Base-by-base conservation (phyloP, 2,329 filamentous ascomycete genomes). In the Zalaria sp. region DNA sequence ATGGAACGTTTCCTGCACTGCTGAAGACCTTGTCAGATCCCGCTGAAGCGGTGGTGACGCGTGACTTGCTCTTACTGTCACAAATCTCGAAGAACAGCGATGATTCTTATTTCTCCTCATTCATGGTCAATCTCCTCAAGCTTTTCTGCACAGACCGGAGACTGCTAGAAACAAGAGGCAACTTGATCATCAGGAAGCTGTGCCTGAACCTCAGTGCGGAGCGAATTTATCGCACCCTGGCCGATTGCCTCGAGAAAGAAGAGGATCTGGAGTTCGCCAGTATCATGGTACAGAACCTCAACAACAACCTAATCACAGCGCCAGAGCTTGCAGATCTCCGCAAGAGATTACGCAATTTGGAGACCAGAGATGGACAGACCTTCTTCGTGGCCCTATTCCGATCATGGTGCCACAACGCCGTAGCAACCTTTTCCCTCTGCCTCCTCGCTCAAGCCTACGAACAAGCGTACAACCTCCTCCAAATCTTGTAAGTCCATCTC, bases 231-330 rank as follows among this genome's bases (percentile, higher is more conserved):
- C 79, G 91, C 28, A 96, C 87, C 2, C 71, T 98, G 48, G 93
- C 91, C 26, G 91, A 98, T 53, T 95, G 91, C 51, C 83, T 98
- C 6, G 91, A 96, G 60, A 93, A 88, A 56, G 91, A 98, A 60
- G 91, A 96, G 50, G 91, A 98, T 57, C 78, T 98, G 35, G 93
- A 98, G 59, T 98, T 98, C 62, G 89, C 91, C 10, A 95, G 89
- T 57, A 96, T 98, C 53, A 98, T 98, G 91, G 87, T 98, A 27
- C 91, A 98, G 60, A 96, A 96, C 54, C 71, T 98, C 40, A 98
- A 98, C 66, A 98, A 98, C 61, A 98, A 98, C 54, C 78, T 98
- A 42, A 95, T 98, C 50, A 98, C 93, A 2, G 91, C 93, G 0
- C 91, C 93, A 1, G 88, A 98, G 61, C 69, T 98, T 27, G 79